Evolutionary conservation across 108 stramenopile species (phyloP), one percentile per base, ranked within the genome.

Genomic region (Schizochytrium sp.): DNA sequence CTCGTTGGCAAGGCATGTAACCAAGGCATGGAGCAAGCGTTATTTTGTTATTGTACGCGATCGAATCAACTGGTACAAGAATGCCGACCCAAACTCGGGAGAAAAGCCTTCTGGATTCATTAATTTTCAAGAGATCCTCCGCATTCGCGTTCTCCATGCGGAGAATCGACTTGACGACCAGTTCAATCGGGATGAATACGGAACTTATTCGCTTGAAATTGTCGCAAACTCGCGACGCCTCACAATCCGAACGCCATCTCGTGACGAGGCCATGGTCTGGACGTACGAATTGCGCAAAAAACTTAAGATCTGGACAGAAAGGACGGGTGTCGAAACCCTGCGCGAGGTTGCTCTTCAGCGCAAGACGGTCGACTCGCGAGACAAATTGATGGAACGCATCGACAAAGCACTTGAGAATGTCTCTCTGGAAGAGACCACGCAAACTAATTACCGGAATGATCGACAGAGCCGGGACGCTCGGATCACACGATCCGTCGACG

Each of bases 51-150:
- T 83, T 12, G 76, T 83, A 4, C 45, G 51, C 25, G 76, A 83
- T 83, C 12, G 76, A 18, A 83, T 83, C 76, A 83, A 83, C n/a
- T 83, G 76, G 76, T 83, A 25, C 76, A 83, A 83, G 51, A 83
- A 23, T 28, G 76, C 76, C 25, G 76, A 83, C 51, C 76, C 76
- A 25, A 45, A 53, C 76, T 83, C 76, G n/a, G 76, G 76, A 6
- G 76, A 83, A 53, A 53, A 47, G n/a, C 76, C 76, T n/a, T 53
- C 23, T 53, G 76, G 76, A 45, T 53, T 83, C n/a, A 83, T 83
- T 5, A 83, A 83, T 5, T 83, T 83, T 83, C 76, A 83, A 34
- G 48, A 83, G 2, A 45, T 83, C 0, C 76, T 83, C 25, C 76
- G 76, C 45, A 83, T 83, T 53, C 45, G 76, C 25, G 51, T 53